phyloP scores from a whole-genome alignment of 257 asterid genomes.

The Forsythia viridissima region DNA sequence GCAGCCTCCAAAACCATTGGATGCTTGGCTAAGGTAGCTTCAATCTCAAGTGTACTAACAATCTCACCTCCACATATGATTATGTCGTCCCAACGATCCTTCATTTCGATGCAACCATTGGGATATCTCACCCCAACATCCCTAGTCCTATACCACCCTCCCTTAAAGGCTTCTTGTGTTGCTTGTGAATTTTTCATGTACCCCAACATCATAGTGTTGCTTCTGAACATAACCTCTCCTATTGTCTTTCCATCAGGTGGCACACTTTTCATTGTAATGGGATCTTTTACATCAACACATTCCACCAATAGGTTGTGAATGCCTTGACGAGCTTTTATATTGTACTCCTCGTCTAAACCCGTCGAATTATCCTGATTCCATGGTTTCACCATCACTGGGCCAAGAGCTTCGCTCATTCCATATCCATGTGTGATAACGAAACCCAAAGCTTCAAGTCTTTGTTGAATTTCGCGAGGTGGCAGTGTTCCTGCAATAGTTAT shows the following conservation, averaged over 20 bases:
- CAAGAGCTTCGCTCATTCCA: constrained; percentile 77
- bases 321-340: constrained; percentile 47
- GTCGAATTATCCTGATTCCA: constrained; percentile 37
- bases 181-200: constrained; percentile 47
- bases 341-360: constrained; percentile 23
- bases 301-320: constrained; percentile 49
- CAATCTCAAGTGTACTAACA: constrained; percentile 62
- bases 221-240: constrained; percentile 73
- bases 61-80: constrained; percentile 53
- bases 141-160: constrained; percentile 77
- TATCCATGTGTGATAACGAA: constrained; percentile 44
- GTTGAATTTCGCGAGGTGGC: constrained; percentile 43
- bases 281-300: constrained; percentile 57
- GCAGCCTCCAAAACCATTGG: constrained; percentile 66
- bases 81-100: constrained; percentile 58
- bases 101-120: constrained; percentile 53
- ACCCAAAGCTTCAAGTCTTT: constrained; percentile 46
- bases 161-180: constrained; percentile 53
- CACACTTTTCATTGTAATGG: constrained; percentile 56
- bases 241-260: constrained; percentile 53
- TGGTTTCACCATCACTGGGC: constrained; percentile 44
- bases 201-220: constrained; percentile 68
- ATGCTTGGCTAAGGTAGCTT: constrained; percentile 44
- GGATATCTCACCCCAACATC: constrained; percentile 62
- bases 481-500: constrained; percentile 57